Evolutionary conservation across 306 rosid genomes (phyloP).

Genomic region (Styphnolobium japonicum): DNA sequence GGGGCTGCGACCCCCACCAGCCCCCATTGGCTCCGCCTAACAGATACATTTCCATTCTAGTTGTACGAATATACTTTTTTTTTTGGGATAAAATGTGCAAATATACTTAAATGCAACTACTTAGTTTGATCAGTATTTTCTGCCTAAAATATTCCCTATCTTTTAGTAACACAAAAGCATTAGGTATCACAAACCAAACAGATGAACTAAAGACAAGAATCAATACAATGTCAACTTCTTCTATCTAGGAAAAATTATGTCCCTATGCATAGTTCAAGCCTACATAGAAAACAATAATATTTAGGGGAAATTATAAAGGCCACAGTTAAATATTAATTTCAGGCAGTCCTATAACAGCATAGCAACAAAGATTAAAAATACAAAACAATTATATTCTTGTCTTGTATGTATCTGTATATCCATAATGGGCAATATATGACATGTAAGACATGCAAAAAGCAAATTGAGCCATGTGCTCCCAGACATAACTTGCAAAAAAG

Average conservation of each 20-base stretch:
- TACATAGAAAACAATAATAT: neutral
- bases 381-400: neutral
- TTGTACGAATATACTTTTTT: neutral
- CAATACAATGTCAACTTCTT: neutral
- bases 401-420: neutral
- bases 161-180: neutral
- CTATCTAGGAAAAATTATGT: neutral
- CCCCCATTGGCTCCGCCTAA: too few relatives aligned
- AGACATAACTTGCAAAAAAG: neutral
- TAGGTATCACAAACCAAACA: neutral
- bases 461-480: neutral
- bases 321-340: neutral
- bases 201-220: neutral
- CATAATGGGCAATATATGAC: neutral
- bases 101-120: neutral
- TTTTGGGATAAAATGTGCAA: too few relatives aligned
- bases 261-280: neutral
- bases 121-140: constrained; percentile 14
- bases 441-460: neutral
- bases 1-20: too few relatives aligned
- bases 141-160: neutral
- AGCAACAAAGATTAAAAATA: neutral
- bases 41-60: neutral
- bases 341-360: neutral
- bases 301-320: neutral